Evolutionary conservation across 345 rosid genomes (phyloP).

Genomic region (Populus simonii): DNA sequence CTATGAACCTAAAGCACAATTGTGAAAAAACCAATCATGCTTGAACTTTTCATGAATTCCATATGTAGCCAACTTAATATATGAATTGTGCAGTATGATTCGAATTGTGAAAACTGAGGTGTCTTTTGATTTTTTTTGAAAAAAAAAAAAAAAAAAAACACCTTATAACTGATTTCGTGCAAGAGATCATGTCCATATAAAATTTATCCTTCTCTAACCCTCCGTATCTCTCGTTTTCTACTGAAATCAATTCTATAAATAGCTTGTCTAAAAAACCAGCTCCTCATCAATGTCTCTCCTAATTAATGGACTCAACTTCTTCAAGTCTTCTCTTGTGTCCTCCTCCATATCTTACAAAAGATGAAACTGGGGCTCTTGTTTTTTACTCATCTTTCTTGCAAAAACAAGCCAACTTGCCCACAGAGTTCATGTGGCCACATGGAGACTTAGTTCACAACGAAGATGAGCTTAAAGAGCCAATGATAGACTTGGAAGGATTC

Average conservation of each 20-base stretch:
- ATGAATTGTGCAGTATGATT: too few relatives aligned
- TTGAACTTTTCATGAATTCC: too few relatives aligned
- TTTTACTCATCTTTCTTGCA: slow-evolving; percentile 36
- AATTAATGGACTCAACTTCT: slow-evolving; percentile 21
- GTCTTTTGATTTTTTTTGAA: too few relatives aligned
- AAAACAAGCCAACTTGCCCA: slow-evolving; percentile 34
- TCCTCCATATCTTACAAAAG: slow-evolving; percentile 3
- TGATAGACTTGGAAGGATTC: slow-evolving; percentile 48
- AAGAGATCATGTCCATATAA: too few relatives aligned
- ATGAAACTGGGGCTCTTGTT: background rate
- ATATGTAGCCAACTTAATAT: too few relatives aligned
- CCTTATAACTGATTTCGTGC: too few relatives aligned
- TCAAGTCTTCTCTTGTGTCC: slow-evolving; percentile 14
- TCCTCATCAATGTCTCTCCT: slow-evolving; percentile 12
- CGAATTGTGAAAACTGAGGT: too few relatives aligned
- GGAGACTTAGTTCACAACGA: slow-evolving; percentile 24
- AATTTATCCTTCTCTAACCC: too few relatives aligned
- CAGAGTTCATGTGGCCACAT: slow-evolving; percentile 51
- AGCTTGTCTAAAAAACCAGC: background rate
- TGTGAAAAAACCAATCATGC: too few relatives aligned
- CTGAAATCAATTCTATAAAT: slow-evolving; percentile 14
- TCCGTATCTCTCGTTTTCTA: background rate
- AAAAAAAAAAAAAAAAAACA: too few relatives aligned
- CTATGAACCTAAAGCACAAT: too few relatives aligned
- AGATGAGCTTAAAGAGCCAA: slow-evolving; percentile 45